Evolutionary conservation across 179 eudicot genomes (phyloP).

Genomic region (Spergularia azorica): DNA sequence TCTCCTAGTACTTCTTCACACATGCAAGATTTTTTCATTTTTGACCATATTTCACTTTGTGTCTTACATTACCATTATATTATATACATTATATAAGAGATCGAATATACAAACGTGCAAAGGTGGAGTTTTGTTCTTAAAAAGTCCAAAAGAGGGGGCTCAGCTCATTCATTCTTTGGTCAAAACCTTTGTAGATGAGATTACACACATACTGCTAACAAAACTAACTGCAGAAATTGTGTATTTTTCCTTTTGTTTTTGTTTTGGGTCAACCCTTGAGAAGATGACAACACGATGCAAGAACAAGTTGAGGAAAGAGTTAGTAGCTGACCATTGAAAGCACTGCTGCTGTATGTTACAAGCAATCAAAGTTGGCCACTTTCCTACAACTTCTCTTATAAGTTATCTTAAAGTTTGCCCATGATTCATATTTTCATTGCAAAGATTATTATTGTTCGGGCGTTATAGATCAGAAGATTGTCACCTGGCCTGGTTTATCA

Average conservation of each 20-base stretch:
- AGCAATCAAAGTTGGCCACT: no score
- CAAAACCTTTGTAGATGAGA: background rate
- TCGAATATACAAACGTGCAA: background rate
- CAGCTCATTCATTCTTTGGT: slow-evolving; percentile 16
- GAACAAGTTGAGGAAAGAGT: background rate
- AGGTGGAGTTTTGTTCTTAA: background rate
- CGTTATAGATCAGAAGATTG: background rate
- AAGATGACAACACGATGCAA: slow-evolving; percentile 9
- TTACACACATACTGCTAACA: slow-evolving; percentile 3
- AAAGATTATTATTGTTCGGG: background rate
- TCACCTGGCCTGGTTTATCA: background rate
- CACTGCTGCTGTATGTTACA: no score
- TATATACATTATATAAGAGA: no score
- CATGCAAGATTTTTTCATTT: background rate
- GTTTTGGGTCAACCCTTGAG: slow-evolving; percentile 19
- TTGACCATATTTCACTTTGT: background rate
- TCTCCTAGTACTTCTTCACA: background rate
- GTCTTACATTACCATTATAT: background rate
- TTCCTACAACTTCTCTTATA: no score
- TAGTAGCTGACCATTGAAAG: background rate
- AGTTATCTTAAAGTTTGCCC: no score
- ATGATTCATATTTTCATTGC: no score
- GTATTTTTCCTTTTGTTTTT: background rate
- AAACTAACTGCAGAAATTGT: background rate
- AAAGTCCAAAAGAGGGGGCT: slow-evolving; percentile 15